phyloP scores from a whole-genome alignment of 176 grass and related monocot species.

The Guadua angustifolia region DNA sequence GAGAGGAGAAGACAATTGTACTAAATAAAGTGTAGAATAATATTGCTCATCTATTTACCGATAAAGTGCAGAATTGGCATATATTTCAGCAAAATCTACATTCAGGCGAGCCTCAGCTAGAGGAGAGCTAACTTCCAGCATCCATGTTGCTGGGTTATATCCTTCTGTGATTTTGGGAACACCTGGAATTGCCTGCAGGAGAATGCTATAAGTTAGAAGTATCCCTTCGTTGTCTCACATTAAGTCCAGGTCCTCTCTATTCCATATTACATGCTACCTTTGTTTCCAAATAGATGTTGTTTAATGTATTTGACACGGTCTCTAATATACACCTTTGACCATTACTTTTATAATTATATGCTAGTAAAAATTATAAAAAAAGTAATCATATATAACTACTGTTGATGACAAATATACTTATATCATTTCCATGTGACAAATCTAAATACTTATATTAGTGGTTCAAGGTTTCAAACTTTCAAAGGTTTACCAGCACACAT shows the following conservation, averaged over 20 bases:
- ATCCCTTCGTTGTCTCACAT: no score
- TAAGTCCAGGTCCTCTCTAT: no score
- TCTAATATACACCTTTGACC: neutral
- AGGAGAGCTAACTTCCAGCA: constrained; percentile 75
- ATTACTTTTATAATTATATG: neutral
- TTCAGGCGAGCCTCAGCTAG: constrained; percentile 61
- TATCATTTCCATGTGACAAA: neutral
- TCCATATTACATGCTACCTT: neutral
- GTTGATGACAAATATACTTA: neutral
- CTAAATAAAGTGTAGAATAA: no score
- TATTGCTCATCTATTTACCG: no score
- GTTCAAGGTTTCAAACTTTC: neutral
- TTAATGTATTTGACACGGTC: neutral
- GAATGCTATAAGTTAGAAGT: neutral
- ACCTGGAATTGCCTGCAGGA: constrained; percentile 74
- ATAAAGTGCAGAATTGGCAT: constrained; percentile 68
- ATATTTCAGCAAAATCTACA: constrained; percentile 81
- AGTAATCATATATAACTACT: neutral
- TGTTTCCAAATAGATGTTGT: neutral
- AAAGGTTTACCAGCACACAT: no score
- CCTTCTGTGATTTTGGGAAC: constrained; percentile 73
- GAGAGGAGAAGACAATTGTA: no score
- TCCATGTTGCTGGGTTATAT: constrained; percentile 94
- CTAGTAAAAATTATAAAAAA: neutral
- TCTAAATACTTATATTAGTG: neutral